phyloP scores from a whole-genome alignment of 768 basidiomycete species.

The Sistotremastrum niveocremeum region DNA sequence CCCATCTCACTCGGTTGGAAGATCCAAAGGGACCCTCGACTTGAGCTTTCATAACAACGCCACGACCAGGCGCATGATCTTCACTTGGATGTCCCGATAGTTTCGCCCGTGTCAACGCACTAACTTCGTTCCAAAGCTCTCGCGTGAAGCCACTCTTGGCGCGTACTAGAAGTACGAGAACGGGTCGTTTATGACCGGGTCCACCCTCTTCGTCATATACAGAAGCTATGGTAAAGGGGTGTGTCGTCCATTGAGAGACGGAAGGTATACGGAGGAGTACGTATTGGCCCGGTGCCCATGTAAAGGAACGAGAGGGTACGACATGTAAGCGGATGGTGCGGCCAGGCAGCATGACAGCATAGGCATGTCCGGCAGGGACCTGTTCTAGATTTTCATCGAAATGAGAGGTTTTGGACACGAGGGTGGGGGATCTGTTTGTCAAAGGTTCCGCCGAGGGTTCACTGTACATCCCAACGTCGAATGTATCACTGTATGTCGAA shows the following conservation, averaged over 20 bases:
- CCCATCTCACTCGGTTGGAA: constrained; percentile 44
- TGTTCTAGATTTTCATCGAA: no score
- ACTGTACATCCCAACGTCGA: no score
- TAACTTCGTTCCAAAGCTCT: constrained; percentile 46
- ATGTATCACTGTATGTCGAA: no score
- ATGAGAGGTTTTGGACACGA: no score
- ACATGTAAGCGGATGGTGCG: constrained; percentile 57
- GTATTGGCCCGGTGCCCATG: constrained; percentile 73
- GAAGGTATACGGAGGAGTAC: constrained; percentile 55
- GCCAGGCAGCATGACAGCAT: constrained; percentile 57
- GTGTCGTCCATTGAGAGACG: constrained; percentile 44
- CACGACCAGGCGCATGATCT: constrained; percentile 24
- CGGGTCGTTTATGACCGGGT: constrained; percentile 30
- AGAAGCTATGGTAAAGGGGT: constrained; percentile 63
- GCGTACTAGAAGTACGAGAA: constrained; percentile 54
- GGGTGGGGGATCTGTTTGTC: no score
- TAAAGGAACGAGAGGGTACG: constrained; percentile 36
- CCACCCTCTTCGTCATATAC: constrained; percentile 35
- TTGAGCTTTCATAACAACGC: constrained; percentile 40
- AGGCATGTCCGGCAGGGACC: constrained; percentile 48
- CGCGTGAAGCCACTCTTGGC: constrained; percentile 59
- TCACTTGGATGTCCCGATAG: constrained; percentile 17
- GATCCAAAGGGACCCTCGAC: constrained; percentile 65
- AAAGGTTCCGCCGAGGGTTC: no score
- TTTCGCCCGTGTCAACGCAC: constrained; percentile 19